Percentiles rank a stretch among this genome's conserved stretches.
These are phyloP conservation scores for Lasiodiplodia theobromae DNA, from an alignment of 2,329 filamentous ascomycete species.

Conservation along the genomic window DNA sequence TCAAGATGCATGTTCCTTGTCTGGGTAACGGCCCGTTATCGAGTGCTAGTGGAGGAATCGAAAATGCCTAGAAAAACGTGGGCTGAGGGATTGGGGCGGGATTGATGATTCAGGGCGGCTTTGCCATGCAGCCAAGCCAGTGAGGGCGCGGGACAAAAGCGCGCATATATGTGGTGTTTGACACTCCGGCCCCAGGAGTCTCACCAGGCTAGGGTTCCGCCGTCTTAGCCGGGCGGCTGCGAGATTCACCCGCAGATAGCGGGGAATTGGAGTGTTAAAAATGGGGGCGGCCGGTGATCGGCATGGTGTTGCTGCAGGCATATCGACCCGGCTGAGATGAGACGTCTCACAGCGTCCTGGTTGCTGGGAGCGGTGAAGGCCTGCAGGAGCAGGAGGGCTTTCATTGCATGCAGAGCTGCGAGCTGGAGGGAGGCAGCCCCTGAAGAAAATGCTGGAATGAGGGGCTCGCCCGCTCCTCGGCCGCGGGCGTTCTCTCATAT, in stretches of 20 bases:
- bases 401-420: not conserved
- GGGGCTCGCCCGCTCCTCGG: not conserved
- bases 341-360: conserved; percentile 25
- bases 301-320: conserved; percentile 20
- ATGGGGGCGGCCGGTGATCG: conserved; percentile 12
- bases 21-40: not conserved
- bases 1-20: conserved; percentile 12
- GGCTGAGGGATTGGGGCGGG: not conserved
- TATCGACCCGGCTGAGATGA: conserved; percentile 20
- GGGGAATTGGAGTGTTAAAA: not conserved
- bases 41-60: not conserved
- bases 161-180: conserved; percentile 16
- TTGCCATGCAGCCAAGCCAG: conserved; percentile 12
- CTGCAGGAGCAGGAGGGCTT: too few relatives aligned
- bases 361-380: conserved; percentile 1
- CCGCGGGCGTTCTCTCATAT: not conserved
- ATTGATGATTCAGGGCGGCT: conserved; percentile 9
- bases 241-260: not conserved
- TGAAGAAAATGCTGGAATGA: conserved; percentile 3
- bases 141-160: not conserved
- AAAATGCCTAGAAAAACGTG: conserved; percentile 1
- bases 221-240: conserved; percentile 9
- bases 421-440: not conserved
- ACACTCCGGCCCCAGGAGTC: conserved; percentile 20
- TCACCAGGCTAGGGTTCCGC: conserved; percentile 1